Evolutionary conservation across 2,329 filamentous ascomycete genomes (phyloP), one percentile per base, ranked within the genome.

Genomic region (Xylariaceae sp.): DNA sequence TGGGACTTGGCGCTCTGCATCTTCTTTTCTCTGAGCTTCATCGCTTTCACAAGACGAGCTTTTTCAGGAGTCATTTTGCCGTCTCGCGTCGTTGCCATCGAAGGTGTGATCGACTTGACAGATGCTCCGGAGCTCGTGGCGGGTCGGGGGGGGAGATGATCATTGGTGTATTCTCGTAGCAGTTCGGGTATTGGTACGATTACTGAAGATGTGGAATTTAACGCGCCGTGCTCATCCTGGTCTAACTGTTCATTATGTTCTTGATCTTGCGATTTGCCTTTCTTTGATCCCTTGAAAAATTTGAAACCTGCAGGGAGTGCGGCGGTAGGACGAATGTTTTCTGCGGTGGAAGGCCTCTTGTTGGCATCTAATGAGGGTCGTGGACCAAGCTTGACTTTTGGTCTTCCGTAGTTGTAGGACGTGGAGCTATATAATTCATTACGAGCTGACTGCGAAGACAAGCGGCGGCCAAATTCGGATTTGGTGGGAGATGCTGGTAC

Each of bases 351-450:
- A 55, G 85, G 82, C 64, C 81, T 80, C 52, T 83, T 79, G 58
- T 79, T 77, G 33, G 81, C 76, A 57, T 91, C 87, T 35, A 86
- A 69, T 2, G 91, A 93, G 21, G 92, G 92, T 39, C 93, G 83
- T 8, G 94, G 93, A 1, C 87, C 94, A 36, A 96, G 82, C 73
- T 95, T 97, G 50, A 96, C 86, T 70, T 95, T 97, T 36, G 87
- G 88, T 66, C 89, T 91, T 63, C 77, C 75, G 61, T 78, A 79
- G 33, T 72, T 69, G 59, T 82, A 81, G 10, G 77, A 74, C 20
- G 74, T 70, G 54, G 77, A 77, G 59, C 71, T 75, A 65, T 79
- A 80, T 27, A 80, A 63, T 9, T 86, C 82, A 5, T 76, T 72
- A 37, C 79, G 76, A 20, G 75, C 70, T 10, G 81, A 79, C 62